Conservation (phyloP, 768 basidiomycete genomes). For the Xerocomus brunneocitrinus region DNA sequence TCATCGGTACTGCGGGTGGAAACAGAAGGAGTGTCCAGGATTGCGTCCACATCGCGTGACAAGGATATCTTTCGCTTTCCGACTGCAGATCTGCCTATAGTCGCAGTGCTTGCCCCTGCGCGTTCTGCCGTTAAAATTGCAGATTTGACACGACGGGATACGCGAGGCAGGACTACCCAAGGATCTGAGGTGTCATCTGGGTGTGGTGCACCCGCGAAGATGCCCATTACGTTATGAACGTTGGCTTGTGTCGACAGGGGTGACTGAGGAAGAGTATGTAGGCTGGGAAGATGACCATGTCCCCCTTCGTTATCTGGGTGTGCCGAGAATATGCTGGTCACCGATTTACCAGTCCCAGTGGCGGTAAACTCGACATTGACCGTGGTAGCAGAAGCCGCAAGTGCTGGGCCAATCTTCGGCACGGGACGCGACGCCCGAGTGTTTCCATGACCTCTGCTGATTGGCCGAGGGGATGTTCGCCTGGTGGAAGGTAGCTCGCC, state of each 20-base stretch:
- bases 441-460: constrained; percentile 22
- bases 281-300: constrained; percentile 8
- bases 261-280: constrained; percentile 11
- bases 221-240: constrained; percentile 60
- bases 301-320: constrained; percentile 21
- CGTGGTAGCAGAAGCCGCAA: constrained; percentile 84
- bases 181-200: constrained; percentile 46
- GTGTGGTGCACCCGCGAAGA: constrained; percentile 86
- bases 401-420: constrained; percentile 79
- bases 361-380: constrained; percentile 96
- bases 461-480: constrained; percentile 26
- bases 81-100: constrained; percentile 16
- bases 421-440: constrained; percentile 44
- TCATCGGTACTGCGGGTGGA: constrained; percentile 24
- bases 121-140: constrained; percentile 20
- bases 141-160: constrained; percentile 30
- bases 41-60: constrained; percentile 72
- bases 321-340: constrained; percentile 40
- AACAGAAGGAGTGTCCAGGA: constrained; percentile 53
- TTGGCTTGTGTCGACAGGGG: constrained; percentile 12
- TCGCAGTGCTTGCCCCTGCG: constrained; percentile 6
- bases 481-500: constrained; percentile 7
- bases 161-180: constrained; percentile 65
- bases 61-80: constrained; percentile 28
- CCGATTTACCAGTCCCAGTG: constrained; percentile 53